Evolutionary conservation across 2,329 filamentous ascomycete genomes (phyloP), one percentile per base, ranked within the genome.

Genomic region (Colletotrichum filicis): DNA sequence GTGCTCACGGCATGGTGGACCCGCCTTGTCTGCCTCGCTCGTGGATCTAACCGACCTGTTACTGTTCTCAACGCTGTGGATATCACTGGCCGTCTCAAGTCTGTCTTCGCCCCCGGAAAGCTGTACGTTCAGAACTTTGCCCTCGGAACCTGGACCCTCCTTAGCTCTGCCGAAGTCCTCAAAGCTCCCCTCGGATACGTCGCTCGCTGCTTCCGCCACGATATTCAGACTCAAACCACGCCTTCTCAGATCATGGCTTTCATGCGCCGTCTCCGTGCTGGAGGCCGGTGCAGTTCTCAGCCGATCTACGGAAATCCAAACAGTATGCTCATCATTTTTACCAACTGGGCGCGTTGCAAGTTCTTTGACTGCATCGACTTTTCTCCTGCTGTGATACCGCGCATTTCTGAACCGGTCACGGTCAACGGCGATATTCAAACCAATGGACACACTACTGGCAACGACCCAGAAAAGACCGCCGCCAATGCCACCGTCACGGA

Each of bases 1-100:
- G 77, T 87, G 1, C 75, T 88, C 2, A 77, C 79, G 1, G 84
- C 84, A 0, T 88, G 85, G 84, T 76, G 80, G 65, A 76, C 81
- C 5, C 75, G 74, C 8, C 66, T 76, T 19, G 69, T 81, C 14
- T 68, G 72, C 26, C 8, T 37, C 14, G 55, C 72, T 16, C 68
- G 73, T 4, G 71, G 72, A 6, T 52, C 32, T 22, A 70, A 64
- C 22, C 61, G 75, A 75, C 14, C 79, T 1, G 74, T 82, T 4
- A 77, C 76, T 3, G 74, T 79, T 6, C 57, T 80, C 35, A 70
- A 66, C 30, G 75, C 78, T 2, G 53, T 81, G 53, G 79, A 83
- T 52, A 66, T 79, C 6, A 79, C 79, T 16, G 76, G 75, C 62
- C 74, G 79, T 35, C 73, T 82, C 26, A 64, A 68, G 46, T 74